phyloP scores from a whole-genome alignment of 345 rosid species.

The Sonneratia caseolaris region DNA sequence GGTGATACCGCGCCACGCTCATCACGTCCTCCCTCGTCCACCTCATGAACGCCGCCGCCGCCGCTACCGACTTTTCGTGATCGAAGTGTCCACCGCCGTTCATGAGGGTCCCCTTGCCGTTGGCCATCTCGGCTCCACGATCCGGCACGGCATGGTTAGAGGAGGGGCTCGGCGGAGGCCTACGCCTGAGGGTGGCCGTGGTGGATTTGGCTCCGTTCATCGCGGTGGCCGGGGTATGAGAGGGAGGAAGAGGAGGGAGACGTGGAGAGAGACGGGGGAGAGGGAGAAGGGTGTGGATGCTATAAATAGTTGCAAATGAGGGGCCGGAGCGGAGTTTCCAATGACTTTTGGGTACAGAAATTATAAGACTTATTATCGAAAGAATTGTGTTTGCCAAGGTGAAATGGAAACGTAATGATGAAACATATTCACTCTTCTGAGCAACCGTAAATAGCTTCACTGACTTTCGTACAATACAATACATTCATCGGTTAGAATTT shows the following conservation, averaged over 20 bases:
- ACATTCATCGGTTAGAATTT: too few relatives aligned
- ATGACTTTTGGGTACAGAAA: neutral
- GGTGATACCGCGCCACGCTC: slow-evolving; percentile 47
- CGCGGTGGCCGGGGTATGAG: neutral
- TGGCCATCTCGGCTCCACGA: neutral
- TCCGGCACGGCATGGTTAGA: neutral
- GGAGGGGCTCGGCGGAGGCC: neutral
- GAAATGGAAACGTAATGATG: too few relatives aligned
- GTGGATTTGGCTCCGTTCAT: neutral
- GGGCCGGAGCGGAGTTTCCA: neutral
- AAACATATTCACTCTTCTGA: too few relatives aligned
- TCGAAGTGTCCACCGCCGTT: slow-evolving; percentile 1
- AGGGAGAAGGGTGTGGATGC: neutral
- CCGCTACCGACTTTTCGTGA: neutral
- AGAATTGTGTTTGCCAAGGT: too few relatives aligned
- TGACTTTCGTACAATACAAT: too few relatives aligned
- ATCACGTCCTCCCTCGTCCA: slow-evolving; percentile 49
- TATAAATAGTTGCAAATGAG: neutral
- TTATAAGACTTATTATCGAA: neutral
- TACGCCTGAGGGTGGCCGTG: slow-evolving; percentile 4
- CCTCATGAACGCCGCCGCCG: slow-evolving; percentile 39
- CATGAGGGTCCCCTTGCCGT: neutral
- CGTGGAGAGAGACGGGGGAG: too few relatives aligned
- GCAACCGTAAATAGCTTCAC: too few relatives aligned
- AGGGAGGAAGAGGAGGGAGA: neutral